Base-by-base conservation (phyloP, 2,329 filamentous ascomycete genomes). In the Stemphylium lycopersici region DNA sequence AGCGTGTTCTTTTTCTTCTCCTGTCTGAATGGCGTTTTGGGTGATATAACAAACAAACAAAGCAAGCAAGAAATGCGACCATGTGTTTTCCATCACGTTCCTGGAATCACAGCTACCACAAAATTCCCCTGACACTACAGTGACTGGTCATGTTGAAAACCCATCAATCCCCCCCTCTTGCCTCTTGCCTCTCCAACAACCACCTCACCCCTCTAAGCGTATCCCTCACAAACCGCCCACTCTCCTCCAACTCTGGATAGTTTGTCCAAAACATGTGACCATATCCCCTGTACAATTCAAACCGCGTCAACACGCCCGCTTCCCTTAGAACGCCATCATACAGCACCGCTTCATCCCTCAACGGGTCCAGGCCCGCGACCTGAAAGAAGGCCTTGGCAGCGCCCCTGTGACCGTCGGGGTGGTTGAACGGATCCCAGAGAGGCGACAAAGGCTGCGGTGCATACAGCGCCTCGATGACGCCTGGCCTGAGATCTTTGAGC, bases 341-440 rank as follows among this genome's bases (percentile, higher is more conserved):
- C 5, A 83, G 61, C 31, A 83, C 68, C 2, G 76, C 79, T 57
- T 83, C 81, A 40, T 83, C 81, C 15, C 81, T 70, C 43, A 80
- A 59, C 0, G 80, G 80, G 65, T 83, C 81, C 56, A 77, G 65
- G 0, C 80, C 81, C 29, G 76, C 79, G 15, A 83, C 74, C 58
- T 80, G 77, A 59, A 83, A 81, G 53, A 77, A 79, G 0, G 77
- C 76, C 26, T 76, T 77, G 0, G 80, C 79, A 3, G 78, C 68
- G 0, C 73, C 74, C 26, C 69, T 69, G 50, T 81, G 79, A 0
- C 69, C 60, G 12, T 66, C 36, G 24, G 76, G 65, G 48, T 75
- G 66, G 61, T 73, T 55, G 54, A 56, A 71, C 0, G 72, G 72
- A 44, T 70, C 68, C 65, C 66, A 72, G 7, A 73, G 46, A 4